Percentiles rank a stretch among this genome's conserved stretches.
Evolutionary conservation across 2,329 filamentous ascomycete genomes (phyloP).

Genomic region (Alternaria hordeiaustralica): DNA sequence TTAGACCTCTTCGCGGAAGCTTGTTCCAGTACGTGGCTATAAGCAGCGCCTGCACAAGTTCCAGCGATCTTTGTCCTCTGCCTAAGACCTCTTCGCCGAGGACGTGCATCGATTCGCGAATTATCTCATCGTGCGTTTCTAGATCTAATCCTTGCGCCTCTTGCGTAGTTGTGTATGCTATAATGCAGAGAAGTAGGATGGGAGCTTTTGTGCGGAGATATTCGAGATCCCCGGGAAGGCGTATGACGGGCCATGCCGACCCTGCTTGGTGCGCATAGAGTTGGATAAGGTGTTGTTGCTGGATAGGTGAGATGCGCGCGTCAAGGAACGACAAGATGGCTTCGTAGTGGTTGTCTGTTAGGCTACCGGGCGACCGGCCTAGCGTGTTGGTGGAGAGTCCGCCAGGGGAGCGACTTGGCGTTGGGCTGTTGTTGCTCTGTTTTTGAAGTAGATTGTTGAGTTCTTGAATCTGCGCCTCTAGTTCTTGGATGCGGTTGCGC

Average conservation of each 20-base stretch:
- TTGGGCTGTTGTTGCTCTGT: slow-evolving; percentile 17
- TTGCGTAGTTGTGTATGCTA: slow-evolving; percentile 29
- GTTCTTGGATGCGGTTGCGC: slow-evolving; percentile 35
- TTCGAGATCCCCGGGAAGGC: slow-evolving; percentile 16
- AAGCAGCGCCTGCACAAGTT: slow-evolving; percentile 38
- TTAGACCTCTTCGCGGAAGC: slow-evolving; percentile 19
- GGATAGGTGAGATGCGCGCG: slow-evolving; percentile 21
- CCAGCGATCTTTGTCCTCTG: slow-evolving; percentile 31
- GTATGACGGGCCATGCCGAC: slow-evolving; percentile 29
- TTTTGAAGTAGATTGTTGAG: slow-evolving; percentile 23
- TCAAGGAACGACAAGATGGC: slow-evolving; percentile 30
- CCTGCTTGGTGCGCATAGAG: slow-evolving; percentile 23
- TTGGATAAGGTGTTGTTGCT: slow-evolving; percentile 29
- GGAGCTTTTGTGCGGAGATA: slow-evolving; percentile 30
- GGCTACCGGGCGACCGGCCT: slow-evolving; percentile 11
- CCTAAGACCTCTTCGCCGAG: slow-evolving; percentile 31
- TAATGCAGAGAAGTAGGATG: slow-evolving; percentile 27
- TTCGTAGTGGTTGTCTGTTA: slow-evolving; percentile 21
- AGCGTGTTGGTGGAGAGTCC: slow-evolving; percentile 1
- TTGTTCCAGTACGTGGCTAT: slow-evolving; percentile 34
- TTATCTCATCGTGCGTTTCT: slow-evolving; percentile 34
- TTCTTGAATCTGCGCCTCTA: slow-evolving; percentile 33
- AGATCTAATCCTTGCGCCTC: slow-evolving; percentile 24
- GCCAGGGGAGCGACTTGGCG: slow-evolving; percentile 24
- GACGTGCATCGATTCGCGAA: slow-evolving; percentile 29